Base-by-base conservation (phyloP, 306 rosid genomes). In the Vigna hirtella region DNA sequence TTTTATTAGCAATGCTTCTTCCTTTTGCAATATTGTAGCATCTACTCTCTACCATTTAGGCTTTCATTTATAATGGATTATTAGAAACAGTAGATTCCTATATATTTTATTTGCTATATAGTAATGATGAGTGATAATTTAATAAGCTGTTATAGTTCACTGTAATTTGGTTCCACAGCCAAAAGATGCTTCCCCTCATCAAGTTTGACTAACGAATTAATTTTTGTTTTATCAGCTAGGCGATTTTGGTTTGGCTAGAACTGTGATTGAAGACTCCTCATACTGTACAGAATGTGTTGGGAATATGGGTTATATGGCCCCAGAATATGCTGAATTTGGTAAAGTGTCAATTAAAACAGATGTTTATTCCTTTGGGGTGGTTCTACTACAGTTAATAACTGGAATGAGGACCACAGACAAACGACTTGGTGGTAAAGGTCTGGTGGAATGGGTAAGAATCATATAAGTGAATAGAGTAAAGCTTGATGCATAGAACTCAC, bases 241-340 rank as follows among this genome's bases (percentile, higher is more conserved):
- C 42, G 96, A 90, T 82, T 93, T 90, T 74, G 96, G 97, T 20
- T 89, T 93, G 66, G 97, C 97, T 36, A 90, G 89, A 86, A 81
- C 71, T 47, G 86, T 78, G 55, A 51, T 62, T 15, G 89, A 77
- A 77, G 85, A 83, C 47, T 32, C 84, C 15, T 83, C 85, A 62
- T 76, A 72, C 43, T 79, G 85, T 17, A 87, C 93, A 10, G 84
- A 85, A 50, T 89, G 92, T 43, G 92, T 85, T 22, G 96, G 97
- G 76, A 87, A 92, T 45, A 26, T 85, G 66, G 89, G 85, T 77
- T 93, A 93, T 82, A 66, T 86, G 76, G 96, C 96, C 58, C 96
- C 97, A 71, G 97, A 93, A 84, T 90, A 90, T 77, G 88, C 89
- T 47, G 93, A 89, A 82, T 82, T 47, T 84, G 96, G 97, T 2